Evolutionary conservation across 73 alveolate species (phyloP).

Genomic region (Symbiodinium pilosum): DNA sequence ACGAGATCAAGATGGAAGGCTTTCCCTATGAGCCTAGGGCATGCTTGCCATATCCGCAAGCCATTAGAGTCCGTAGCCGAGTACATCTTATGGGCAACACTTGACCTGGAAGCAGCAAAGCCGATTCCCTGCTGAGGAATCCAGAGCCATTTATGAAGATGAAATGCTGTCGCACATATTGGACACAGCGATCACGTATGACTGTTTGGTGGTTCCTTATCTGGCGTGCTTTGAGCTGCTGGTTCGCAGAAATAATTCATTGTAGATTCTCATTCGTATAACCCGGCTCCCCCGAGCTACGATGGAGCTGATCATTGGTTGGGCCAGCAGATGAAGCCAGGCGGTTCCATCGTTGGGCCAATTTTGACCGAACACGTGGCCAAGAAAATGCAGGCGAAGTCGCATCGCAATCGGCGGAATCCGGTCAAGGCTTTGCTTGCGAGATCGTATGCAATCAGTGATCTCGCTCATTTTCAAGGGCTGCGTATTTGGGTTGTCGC

Average conservation of each 20-base stretch:
- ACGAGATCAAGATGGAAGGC: background rate
- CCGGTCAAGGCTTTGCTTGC: no score
- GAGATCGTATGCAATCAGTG: no score
- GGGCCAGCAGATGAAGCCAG: background rate
- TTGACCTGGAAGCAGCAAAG: background rate
- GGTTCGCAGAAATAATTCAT: background rate
- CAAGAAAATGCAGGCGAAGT: background rate
- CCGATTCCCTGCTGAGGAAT: background rate
- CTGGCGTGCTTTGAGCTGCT: constrained; percentile 27
- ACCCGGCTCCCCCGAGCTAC: no score
- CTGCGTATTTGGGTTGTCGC: background rate
- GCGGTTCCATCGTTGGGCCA: background rate
- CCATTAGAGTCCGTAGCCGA: background rate
- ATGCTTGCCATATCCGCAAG: background rate
- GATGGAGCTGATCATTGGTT: background rate
- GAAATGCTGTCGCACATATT: background rate
- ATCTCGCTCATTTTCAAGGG: background rate
- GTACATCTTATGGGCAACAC: background rate
- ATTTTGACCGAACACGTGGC: constrained; percentile 1
- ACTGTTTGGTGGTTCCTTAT: background rate
- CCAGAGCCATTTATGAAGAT: background rate
- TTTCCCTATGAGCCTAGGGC: background rate
- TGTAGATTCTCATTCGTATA: constrained; percentile 37
- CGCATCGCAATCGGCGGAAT: background rate
- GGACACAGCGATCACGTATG: background rate